phyloP scores from a whole-genome alignment of 352 stramenopile genomes.

The Phytopythium aichiense region DNA sequence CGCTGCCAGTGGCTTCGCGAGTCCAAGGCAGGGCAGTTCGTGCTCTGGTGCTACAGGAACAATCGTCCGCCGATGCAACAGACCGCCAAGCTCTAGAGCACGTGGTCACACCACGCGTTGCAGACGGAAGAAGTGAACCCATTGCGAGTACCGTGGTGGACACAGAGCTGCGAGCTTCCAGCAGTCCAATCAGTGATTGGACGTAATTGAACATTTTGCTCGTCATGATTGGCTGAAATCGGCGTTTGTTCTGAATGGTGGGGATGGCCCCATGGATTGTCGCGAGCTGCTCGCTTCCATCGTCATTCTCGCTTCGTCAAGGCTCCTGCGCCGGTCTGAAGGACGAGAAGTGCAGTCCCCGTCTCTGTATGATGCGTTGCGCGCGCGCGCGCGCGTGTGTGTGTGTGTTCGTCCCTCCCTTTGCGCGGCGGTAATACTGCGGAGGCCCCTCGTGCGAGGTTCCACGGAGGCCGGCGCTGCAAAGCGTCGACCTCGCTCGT shows the following conservation, averaged over 20 bases:
- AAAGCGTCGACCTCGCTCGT: constrained; percentile 23
- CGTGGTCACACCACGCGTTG: background rate
- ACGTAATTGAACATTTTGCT: background rate
- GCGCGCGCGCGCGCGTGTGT: background rate
- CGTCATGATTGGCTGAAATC: background rate
- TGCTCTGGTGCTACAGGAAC: constrained; percentile 54
- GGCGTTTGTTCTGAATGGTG: background rate
- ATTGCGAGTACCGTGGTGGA: background rate
- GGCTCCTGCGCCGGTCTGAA: too few species aligned
- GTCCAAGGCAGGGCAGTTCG: constrained; percentile 40
- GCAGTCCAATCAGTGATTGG: background rate
- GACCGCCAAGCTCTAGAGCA: constrained; percentile 12
- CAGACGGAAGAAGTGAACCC: background rate
- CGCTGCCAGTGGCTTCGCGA: constrained; percentile 23
- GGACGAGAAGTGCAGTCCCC: too few species aligned
- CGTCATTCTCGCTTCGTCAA: too few species aligned
- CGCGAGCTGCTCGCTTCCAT: background rate
- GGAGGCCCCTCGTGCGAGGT: constrained; percentile 7
- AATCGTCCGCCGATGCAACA: constrained; percentile 21
- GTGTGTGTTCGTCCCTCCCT: constrained; percentile 7
- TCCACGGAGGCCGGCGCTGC: constrained; percentile 13
- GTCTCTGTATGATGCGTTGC: background rate
- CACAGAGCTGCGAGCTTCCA: background rate
- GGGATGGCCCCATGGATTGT: background rate
- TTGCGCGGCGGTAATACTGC: constrained; percentile 10